Base-by-base conservation (phyloP, 306 rosid species). In the Canavalia ensiformis region DNA sequence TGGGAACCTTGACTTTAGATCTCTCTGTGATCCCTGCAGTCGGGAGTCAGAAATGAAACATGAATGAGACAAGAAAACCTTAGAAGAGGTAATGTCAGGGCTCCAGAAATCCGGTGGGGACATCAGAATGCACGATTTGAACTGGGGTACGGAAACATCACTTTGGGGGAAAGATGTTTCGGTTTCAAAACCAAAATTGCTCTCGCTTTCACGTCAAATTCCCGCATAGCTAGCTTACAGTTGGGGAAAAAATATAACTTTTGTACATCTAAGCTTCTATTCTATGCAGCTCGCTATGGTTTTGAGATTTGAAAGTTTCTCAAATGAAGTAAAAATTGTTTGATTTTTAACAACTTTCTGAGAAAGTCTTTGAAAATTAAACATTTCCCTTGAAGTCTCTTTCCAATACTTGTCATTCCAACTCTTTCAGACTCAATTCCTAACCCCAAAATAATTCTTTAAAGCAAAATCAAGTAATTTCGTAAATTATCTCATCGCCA, bases 1-100 rank as follows among this genome's bases (percentile, higher is more conserved):
- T 1, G 97, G 99, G 45, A 85, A 96, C 89, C 99, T 92, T 31
- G 98, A 84, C 85, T 93, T 93, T 9, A n/a, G 98, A 93, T 76
- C 88, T 93, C 31, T n/a, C n/a, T n/a, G 92, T 96, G 81, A 96
- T 89, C 60, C 99, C 99, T 84, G 94, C 12, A 96, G 93, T 90
- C 99, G n/a, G n/a, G n/a, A n/a, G n/a, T n/a, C n/a, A n/a, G 39
- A 52, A 79, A 66, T 28, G 39, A 30, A 45, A 69, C 33, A 80
- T n/a, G 58, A 66, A 81, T 54, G 6, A 59, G 28, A 47, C 31
- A 37, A 8, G n/a, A 50, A 29, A 35, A 25, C 35, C 31, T 28
- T 25, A 42, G 29, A 33, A 9, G n/a, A 18, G 41, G 7, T 28
- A 2, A 59, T 30, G 66, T 2, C 9, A 63, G 11, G 11, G 56